Percentiles rank a stretch among this genome's conserved stretches.
phyloP scores from a whole-genome alignment of 441 rosid species.

The Omphalea diandra region DNA sequence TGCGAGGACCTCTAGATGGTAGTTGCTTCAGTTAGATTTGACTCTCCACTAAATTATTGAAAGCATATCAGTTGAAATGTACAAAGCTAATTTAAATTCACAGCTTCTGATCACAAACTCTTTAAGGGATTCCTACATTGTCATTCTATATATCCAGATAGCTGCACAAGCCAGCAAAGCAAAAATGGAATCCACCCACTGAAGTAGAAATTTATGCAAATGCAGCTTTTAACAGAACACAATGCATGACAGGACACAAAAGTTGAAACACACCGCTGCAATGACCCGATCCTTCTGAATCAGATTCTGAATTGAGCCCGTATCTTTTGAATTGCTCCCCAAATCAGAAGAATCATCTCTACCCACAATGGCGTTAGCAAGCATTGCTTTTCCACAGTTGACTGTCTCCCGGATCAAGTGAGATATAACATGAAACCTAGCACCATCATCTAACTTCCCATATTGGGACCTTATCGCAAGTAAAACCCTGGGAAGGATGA shows the following conservation, averaged over 20 bases:
- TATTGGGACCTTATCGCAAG: slow-evolving; percentile 79
- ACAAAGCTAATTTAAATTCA: too few species aligned
- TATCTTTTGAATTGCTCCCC: slow-evolving; percentile 65
- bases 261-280: slow-evolving; percentile 56
- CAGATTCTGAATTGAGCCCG: slow-evolving; percentile 68
- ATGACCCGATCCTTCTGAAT: slow-evolving; percentile 94
- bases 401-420: slow-evolving; percentile 94
- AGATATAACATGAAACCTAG: slow-evolving; percentile 92
- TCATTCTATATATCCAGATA: background rate
- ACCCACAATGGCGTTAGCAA: slow-evolving; percentile 73
- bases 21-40: background rate
- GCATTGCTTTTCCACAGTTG: slow-evolving; percentile 81
- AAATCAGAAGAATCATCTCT: slow-evolving; percentile 72
- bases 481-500: slow-evolving; percentile 62
- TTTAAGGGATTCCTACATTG: background rate
- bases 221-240: slow-evolving; percentile 3
- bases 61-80: background rate
- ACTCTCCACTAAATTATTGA: background rate
- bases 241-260: slow-evolving; percentile 7
- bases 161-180: background rate
- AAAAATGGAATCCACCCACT: background rate
- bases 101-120: background rate
- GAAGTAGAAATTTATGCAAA: background rate
- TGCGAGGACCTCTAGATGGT: background rate
- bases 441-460: slow-evolving; percentile 87